These are phyloP conservation scores for Zarea fungicola DNA, from an alignment of 2,329 filamentous ascomycete genomes.

Conservation along the genomic window DNA sequence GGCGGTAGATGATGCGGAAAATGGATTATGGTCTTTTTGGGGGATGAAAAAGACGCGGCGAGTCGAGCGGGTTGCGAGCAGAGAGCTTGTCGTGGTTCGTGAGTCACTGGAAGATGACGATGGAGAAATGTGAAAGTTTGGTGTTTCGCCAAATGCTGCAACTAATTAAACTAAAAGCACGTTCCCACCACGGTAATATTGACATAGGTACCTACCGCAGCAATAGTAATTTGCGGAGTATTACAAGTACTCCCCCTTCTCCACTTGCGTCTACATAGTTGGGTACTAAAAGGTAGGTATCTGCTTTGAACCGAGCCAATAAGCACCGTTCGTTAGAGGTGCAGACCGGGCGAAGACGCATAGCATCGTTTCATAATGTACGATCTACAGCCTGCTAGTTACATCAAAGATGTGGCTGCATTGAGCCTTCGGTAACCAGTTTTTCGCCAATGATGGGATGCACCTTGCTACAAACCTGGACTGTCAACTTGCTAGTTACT, in stretches of 20 bases:
- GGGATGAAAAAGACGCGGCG: constrained; percentile 6
- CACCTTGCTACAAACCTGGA: no score
- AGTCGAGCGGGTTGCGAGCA: not conserved
- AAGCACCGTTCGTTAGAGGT: no score
- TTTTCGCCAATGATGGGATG: no score
- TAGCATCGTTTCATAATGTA: no score
- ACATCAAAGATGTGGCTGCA: no score
- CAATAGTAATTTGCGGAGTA: not conserved
- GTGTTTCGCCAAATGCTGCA: not conserved
- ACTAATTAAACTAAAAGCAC: constrained; percentile 3
- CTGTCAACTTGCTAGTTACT: no score
- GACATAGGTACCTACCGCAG: not conserved
- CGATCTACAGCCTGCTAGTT: no score
- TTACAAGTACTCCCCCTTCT: not conserved
- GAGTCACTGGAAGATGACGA: constrained; percentile 12
- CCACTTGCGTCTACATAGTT: no score
- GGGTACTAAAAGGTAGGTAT: no score
- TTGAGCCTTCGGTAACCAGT: no score
- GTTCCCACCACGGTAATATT: not conserved
- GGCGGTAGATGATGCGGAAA: not conserved
- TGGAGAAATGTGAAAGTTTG: constrained; percentile 2
- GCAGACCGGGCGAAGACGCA: no score
- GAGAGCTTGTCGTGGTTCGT: not conserved
- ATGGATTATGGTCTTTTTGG: constrained; percentile 3
- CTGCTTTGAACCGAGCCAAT: no score